Evolutionary conservation across 768 basidiomycete species (phyloP).

Genomic region (Tricholoma matsutake): DNA sequence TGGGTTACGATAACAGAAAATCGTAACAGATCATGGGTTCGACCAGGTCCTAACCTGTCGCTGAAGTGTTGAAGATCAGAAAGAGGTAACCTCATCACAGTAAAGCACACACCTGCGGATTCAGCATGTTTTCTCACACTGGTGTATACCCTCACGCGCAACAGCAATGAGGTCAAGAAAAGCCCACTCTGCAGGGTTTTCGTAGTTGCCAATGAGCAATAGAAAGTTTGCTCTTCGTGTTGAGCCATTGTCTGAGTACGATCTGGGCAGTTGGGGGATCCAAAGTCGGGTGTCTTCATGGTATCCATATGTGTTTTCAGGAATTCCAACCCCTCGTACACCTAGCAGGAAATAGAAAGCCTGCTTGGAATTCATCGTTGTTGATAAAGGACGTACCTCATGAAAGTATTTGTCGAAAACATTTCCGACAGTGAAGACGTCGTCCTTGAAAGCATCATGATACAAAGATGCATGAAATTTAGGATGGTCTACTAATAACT

Average conservation of each 20-base stretch:
- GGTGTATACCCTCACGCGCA: not conserved
- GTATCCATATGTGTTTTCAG: constrained; percentile 20
- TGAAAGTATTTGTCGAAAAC: constrained; percentile 14
- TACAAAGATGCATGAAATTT: not conserved
- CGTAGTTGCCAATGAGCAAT: constrained; percentile 9
- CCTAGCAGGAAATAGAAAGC: constrained; percentile 6
- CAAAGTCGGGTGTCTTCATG: constrained; percentile 23
- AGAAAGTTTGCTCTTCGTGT: not conserved
- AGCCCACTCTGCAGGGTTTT: constrained; percentile 1
- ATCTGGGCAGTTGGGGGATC: constrained; percentile 19
- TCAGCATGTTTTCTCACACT: not conserved
- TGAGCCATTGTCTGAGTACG: constrained; percentile 22
- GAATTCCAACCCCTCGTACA: constrained; percentile 25
- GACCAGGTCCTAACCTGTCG: not conserved
- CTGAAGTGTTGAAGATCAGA: not conserved
- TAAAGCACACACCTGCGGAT: not conserved
- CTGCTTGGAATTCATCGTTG: not conserved
- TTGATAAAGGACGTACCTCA: constrained; percentile 12
- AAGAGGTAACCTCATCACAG: too few relatives aligned
- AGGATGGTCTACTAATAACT: constrained; percentile 5
- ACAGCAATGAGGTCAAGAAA: not conserved
- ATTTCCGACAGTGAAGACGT: constrained; percentile 11
- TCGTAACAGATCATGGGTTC: not conserved
- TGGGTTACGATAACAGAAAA: too few relatives aligned
- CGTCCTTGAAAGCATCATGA: constrained; percentile 8